phyloP scores from a whole-genome alignment of 2,329 filamentous ascomycete species.

The Cryphonectria japonica region DNA sequence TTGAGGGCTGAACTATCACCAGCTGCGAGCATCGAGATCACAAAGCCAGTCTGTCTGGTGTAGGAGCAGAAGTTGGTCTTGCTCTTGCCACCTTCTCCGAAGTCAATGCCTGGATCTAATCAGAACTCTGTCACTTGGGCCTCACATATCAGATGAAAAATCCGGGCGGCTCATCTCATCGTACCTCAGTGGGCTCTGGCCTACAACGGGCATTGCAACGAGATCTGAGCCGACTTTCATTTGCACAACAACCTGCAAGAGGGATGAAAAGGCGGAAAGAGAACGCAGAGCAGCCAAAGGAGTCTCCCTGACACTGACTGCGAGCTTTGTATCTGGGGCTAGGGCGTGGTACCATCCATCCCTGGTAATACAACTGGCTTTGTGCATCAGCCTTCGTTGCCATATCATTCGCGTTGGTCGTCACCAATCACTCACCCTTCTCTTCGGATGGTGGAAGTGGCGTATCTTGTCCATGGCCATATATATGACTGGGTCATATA shows the following conservation, averaged over 20 bases:
- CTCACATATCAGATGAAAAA: neutral
- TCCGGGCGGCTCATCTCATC: neutral
- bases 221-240: neutral
- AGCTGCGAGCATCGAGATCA: neutral
- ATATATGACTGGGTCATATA: neutral
- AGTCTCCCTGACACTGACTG: neutral
- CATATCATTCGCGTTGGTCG: neutral
- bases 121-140: neutral
- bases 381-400: neutral
- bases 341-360: neutral
- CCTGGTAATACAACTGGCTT: neutral
- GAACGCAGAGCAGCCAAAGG: neutral
- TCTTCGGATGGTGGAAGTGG: neutral
- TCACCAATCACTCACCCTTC: neutral
- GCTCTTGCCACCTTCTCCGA: neutral
- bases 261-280: neutral
- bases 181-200: neutral
- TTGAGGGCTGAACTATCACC: neutral
- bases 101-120: neutral
- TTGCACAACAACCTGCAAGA: neutral
- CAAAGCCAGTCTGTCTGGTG: neutral
- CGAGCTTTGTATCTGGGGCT: neutral
- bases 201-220: neutral
- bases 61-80: neutral
- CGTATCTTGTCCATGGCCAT: neutral